Conservation (phyloP, 805 yeast genomes). For the Naumovozyma baii region DNA sequence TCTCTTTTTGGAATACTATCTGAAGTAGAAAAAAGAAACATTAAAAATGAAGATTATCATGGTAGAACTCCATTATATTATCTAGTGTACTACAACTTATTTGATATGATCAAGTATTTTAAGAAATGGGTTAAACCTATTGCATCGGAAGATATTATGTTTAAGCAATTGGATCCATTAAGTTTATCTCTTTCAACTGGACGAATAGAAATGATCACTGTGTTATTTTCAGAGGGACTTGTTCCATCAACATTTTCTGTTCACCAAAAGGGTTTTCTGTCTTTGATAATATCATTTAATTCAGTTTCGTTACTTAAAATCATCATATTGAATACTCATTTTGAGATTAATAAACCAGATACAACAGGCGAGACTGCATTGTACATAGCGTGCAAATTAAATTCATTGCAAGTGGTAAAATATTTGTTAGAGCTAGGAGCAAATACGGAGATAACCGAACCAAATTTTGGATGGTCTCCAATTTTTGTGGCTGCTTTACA, state of each 20-base stretch:
- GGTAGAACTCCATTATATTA: too few species aligned
- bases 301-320: neutral
- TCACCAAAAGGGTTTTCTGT: neutral
- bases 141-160: too few species aligned
- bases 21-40: neutral
- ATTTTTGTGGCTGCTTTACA: conserved; percentile 83
- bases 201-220: neutral
- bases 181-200: neutral
- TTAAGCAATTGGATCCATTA: neutral
- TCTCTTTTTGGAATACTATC: neutral
- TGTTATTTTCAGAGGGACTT: neutral
- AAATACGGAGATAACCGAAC: conserved; percentile 64
- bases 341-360: conserved; percentile 52
- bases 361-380: conserved; percentile 67
- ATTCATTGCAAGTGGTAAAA: conserved; percentile 43
- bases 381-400: conserved; percentile 67
- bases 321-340: neutral
- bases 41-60: too few species aligned
- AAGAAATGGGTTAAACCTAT: neutral
- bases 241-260: neutral
- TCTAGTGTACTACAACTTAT: neutral
- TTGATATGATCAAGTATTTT: neutral
- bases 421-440: conserved; percentile 52
- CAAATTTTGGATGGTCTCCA: conserved; percentile 89
- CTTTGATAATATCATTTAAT: neutral